Conservation (phyloP, 2,329 filamentous ascomycete genomes). For the Sporothrix pallida region DNA sequence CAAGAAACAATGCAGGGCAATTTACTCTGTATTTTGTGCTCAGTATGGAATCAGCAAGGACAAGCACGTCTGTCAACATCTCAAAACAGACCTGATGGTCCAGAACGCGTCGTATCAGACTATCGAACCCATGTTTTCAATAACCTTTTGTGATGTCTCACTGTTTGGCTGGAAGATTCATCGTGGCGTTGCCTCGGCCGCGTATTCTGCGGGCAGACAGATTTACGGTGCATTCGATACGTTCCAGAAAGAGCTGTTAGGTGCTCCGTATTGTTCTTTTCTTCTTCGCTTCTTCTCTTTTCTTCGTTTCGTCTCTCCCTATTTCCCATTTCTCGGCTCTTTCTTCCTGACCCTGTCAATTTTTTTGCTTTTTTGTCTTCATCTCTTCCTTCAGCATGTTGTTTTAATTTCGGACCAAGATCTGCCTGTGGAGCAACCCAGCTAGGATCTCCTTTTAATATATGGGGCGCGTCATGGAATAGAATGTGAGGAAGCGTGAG, state of each 20-base stretch:
- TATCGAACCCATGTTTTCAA: not conserved
- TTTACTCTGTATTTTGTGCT: not conserved
- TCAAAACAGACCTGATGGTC: not conserved
- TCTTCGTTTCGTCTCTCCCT: not conserved
- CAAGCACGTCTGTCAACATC: not conserved
- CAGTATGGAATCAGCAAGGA: not conserved
- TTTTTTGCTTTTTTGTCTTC: conserved; percentile 5
- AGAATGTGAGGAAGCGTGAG: conserved; percentile 6
- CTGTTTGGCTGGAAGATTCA: not conserved
- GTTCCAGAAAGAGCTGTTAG: conserved; percentile 6
- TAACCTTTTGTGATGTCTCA: conserved; percentile 15
- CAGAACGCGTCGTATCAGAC: conserved; percentile 11
- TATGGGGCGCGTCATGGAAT: conserved; percentile 28
- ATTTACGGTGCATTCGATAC: conserved; percentile 18
- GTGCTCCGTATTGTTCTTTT: not conserved
- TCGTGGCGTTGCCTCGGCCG: conserved; percentile 1
- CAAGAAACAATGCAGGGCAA: not conserved
- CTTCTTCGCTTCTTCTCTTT: not conserved
- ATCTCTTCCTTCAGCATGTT: conserved; percentile 20
- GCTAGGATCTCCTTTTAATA: conserved; percentile 31
- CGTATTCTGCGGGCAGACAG: not conserved
- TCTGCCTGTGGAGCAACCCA: conserved; percentile 31
- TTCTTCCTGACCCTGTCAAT: not conserved
- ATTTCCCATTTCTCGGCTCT: not conserved
- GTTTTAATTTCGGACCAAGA: conserved; percentile 30